Base-by-base conservation (phyloP, 768 basidiomycete species). In the Leccinum arenicola region DNA sequence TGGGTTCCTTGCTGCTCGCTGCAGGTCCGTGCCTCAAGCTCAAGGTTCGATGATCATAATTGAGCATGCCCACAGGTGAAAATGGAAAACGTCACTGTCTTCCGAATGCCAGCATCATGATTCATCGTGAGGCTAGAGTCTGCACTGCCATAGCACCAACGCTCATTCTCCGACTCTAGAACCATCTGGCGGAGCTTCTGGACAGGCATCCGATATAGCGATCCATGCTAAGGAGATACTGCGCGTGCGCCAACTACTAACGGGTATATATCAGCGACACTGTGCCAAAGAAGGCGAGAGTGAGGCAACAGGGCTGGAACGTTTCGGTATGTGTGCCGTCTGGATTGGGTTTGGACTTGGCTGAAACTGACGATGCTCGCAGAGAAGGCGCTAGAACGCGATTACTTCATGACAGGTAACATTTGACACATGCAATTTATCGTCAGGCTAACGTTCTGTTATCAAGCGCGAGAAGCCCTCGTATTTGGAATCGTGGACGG, bases 221-320 rank as follows among this genome's bases (percentile, higher is more conserved):
- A 95, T 96, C 61, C 93, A 96, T 70, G 96, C 96, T 4, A 91
- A 90, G 72, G 95, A 98, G 76, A 98, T 98, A 67, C 81, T 98
- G 27, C 87, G 95, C 45, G 88, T 95, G 61, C 83, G 95, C 48
- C 84, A 90, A 61, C 73, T 88, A 4, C 78, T 98, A 55, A 97
- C 95, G 19, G 80, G 83, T 53, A 94, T 97, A 69, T 97, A 97
- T 78, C 91, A 91, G 70, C 80, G 80, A 63, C 95, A 98, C 70
- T 97, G 95, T 74, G 80, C 75, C 17, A 82, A 79, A 64, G 76
- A 79, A 51, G 84, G 79, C 31, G 94, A 97, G 76, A 79, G 71
- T 57, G 76, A 82, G 56, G 82, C 79, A 54, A 81, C 79, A 52
- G 91, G 88, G 23, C 66, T 91, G 65, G 77, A 80, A 68, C 85